Evolutionary conservation across 768 basidiomycete genomes (phyloP).

Genomic region (Mycena vulgaris): DNA sequence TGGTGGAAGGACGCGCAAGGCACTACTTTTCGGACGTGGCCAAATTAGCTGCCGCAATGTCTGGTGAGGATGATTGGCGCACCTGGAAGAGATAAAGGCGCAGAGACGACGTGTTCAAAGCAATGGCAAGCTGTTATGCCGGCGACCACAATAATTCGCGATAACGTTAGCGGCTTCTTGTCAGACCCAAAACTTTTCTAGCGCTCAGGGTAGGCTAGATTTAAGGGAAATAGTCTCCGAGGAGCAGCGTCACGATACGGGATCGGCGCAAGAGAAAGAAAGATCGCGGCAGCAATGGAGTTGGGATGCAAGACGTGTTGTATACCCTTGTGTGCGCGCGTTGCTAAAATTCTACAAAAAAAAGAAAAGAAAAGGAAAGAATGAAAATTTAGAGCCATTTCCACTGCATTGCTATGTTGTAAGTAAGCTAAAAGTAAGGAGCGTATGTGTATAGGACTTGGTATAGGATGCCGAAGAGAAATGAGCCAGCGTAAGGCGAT

Average conservation of each 20-base stretch:
- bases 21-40: background rate
- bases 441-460: no score
- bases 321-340: conserved; percentile 1
- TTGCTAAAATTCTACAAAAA: background rate
- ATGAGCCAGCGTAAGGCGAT: no score
- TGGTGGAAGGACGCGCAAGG: background rate
- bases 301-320: conserved; percentile 7
- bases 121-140: no score
- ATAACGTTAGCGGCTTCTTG: background rate
- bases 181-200: background rate
- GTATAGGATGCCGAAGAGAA: no score
- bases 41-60: background rate
- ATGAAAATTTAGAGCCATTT: no score
- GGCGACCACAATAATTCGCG: no score
- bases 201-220: background rate
- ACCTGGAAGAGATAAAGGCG: background rate
- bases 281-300: background rate
- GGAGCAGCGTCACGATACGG: background rate
- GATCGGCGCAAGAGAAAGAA: background rate
- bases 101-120: background rate
- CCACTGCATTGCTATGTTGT: no score
- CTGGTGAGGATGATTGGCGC: background rate
- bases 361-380: no score
- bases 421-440: no score
- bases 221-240: background rate